A percentile compares a stretch with the other conserved stretches of the same genome.
Conservation (phyloP, 129 eudicot species). For the Saposhnikovia divaricata region DNA sequence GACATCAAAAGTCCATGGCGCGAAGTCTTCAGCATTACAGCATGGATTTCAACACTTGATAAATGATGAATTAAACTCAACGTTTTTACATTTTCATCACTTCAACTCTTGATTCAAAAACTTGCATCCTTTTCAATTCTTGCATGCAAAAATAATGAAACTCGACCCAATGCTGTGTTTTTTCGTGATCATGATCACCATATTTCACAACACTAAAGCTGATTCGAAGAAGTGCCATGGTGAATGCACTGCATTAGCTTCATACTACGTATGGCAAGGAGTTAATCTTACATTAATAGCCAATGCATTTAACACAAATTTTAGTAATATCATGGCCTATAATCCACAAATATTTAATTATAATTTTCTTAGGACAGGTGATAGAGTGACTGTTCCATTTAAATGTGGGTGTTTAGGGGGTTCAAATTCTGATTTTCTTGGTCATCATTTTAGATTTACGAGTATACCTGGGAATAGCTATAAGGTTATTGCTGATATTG, state of each 20-base stretch:
- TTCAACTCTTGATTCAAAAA: neutral
- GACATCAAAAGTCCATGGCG: neutral
- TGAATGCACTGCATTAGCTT: constrained; percentile 9
- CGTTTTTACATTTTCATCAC: too few relatives aligned
- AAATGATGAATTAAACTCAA: too few relatives aligned
- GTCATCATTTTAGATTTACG: neutral
- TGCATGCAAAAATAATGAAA: neutral
- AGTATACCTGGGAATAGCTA: neutral
- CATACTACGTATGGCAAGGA: constrained; percentile 1
- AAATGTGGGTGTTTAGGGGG: neutral
- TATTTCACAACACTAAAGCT: neutral
- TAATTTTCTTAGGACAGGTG: neutral
- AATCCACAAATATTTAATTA: neutral
- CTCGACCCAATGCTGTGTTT: neutral
- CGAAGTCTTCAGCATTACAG: neutral
- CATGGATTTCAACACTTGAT: neutral
- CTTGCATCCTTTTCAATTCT: neutral
- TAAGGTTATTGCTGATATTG: neutral
- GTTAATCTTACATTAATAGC: neutral
- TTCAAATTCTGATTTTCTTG: neutral
- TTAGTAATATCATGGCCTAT: neutral
- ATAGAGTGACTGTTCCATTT: constrained; percentile 6
- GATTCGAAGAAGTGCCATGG: constrained; percentile 6
- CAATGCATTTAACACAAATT: neutral
- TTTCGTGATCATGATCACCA: neutral